Evolutionary conservation across 1,139 yeast genomes (phyloP).

Genomic region (Wickerhamiella pararugosa): DNA sequence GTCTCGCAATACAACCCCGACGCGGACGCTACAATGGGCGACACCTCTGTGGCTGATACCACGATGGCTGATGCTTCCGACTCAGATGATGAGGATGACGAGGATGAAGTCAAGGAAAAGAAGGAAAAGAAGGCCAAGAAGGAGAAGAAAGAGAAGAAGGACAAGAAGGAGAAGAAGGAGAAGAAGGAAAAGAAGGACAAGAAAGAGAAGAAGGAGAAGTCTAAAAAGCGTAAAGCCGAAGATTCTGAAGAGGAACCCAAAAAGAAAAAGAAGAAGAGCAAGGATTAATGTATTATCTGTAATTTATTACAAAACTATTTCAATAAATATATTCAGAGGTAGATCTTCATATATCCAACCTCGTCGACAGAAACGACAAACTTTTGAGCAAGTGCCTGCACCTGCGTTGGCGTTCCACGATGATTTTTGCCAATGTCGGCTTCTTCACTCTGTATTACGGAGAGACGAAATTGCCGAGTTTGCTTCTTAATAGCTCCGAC

Average conservation of each 20-base stretch:
- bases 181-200: constrained; percentile 14
- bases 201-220: constrained; percentile 17
- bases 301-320: neutral
- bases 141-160: constrained; percentile 24
- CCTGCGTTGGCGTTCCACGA: constrained; percentile 13
- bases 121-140: constrained; percentile 15
- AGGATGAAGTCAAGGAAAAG: constrained; percentile 15
- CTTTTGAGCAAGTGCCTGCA: constrained; percentile 8
- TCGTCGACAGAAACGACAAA: constrained; percentile 16
- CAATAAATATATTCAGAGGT: constrained; percentile 6
- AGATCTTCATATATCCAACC: constrained; percentile 16
- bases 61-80: constrained; percentile 12
- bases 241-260: no score
- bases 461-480: constrained; percentile 11
- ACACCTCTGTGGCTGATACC: constrained; percentile 15
- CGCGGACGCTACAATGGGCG: constrained; percentile 49
- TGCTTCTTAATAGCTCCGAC: constrained; percentile 7
- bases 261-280: no score
- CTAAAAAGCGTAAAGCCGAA: constrained; percentile 13
- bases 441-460: constrained; percentile 14
- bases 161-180: constrained; percentile 25
- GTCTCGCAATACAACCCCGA: constrained; percentile 86
- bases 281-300: no score
- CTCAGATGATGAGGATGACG: constrained; percentile 16
- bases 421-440: constrained; percentile 16